Evolutionary conservation across 202 grass and related monocot genomes (phyloP).

Genomic region (Schoenoplectus tabernaemontani): DNA sequence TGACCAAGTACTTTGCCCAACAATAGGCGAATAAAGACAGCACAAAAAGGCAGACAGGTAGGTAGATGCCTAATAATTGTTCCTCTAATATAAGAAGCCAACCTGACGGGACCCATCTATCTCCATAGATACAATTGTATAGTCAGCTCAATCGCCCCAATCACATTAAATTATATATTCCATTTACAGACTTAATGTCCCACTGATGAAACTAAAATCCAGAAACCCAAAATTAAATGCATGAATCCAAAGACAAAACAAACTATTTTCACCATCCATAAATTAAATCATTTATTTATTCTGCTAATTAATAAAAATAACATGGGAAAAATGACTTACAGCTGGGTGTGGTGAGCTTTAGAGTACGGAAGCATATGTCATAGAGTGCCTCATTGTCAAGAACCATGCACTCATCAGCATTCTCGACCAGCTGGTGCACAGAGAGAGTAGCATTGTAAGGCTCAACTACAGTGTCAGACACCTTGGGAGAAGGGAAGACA

Average conservation of each 20-base stretch:
- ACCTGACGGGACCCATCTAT: not conserved
- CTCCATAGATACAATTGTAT: slow-evolving; percentile 1
- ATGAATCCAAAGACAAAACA: not conserved
- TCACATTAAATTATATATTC: slow-evolving; percentile 15
- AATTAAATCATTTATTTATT: not conserved
- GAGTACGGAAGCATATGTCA: slow-evolving; percentile 80
- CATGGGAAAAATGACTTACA: slow-evolving; percentile 43
- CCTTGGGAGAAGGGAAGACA: slow-evolving; percentile 79
- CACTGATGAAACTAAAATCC: slow-evolving; percentile 20
- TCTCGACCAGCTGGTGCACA: slow-evolving; percentile 78
- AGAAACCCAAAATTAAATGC: slow-evolving; percentile 16
- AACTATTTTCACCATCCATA: not conserved
- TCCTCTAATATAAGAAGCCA: slow-evolving; percentile 9
- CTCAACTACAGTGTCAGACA: slow-evolving; percentile 79
- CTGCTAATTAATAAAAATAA: slow-evolving; percentile 1
- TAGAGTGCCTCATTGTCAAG: slow-evolving; percentile 80
- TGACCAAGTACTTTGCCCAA: not conserved
- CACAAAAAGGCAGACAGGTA: slow-evolving; percentile 5
- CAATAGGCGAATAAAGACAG: not conserved
- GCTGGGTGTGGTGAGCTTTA: slow-evolving; percentile 82
- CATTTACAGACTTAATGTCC: slow-evolving; percentile 10
- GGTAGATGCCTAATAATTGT: slow-evolving; percentile 16
- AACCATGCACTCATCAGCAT: slow-evolving; percentile 86
- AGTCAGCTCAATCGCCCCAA: slow-evolving; percentile 2
- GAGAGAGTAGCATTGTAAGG: slow-evolving; percentile 83